A percentile compares a stretch with the other conserved stretches of the same genome.
These are phyloP conservation scores for Hypoxylon crocopeplum DNA, from an alignment of 495 filamentous ascomycete genomes.

Conservation along the genomic window DNA sequence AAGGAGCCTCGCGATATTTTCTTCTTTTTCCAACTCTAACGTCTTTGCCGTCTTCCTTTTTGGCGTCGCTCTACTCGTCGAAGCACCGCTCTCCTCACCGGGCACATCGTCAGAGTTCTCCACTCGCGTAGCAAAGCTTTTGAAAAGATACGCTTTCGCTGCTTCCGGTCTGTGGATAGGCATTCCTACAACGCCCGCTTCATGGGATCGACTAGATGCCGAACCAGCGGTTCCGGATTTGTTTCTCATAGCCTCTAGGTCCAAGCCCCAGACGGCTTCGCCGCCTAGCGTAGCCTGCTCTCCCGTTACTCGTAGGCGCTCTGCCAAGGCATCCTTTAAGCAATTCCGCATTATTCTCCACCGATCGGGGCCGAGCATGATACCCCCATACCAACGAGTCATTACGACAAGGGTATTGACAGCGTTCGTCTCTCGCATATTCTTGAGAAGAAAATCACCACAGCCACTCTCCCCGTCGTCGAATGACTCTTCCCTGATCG, in stretches of 20 bases:
- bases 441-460: constrained; percentile 76
- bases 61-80: constrained; percentile 20
- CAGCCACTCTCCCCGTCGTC: constrained; percentile 94
- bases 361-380: constrained; percentile 83
- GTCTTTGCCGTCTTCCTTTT: constrained; percentile 53
- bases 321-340: constrained; percentile 53
- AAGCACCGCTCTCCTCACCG: neutral
- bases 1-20: constrained; percentile 70
- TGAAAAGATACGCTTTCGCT: constrained; percentile 65
- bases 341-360: constrained; percentile 63
- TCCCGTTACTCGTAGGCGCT: constrained; percentile 51
- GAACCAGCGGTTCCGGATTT: constrained; percentile 35
- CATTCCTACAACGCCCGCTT: constrained; percentile 53
- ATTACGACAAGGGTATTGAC: constrained; percentile 88
- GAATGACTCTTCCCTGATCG: constrained; percentile 78
- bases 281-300: constrained; percentile 48
- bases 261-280: constrained; percentile 77
- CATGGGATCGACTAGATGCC: constrained; percentile 36
- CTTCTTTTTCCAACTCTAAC: constrained; percentile 63
- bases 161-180: constrained; percentile 73
- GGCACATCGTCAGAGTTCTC: constrained; percentile 2
- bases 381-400: constrained; percentile 90
- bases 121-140: constrained; percentile 58
- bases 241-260: constrained; percentile 69
- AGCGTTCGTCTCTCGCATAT: constrained; percentile 81